Percentiles rank a stretch among this genome's conserved stretches.
phyloP scores from a whole-genome alignment of 331 rosid species.

The Erythrophleum ivorense region DNA sequence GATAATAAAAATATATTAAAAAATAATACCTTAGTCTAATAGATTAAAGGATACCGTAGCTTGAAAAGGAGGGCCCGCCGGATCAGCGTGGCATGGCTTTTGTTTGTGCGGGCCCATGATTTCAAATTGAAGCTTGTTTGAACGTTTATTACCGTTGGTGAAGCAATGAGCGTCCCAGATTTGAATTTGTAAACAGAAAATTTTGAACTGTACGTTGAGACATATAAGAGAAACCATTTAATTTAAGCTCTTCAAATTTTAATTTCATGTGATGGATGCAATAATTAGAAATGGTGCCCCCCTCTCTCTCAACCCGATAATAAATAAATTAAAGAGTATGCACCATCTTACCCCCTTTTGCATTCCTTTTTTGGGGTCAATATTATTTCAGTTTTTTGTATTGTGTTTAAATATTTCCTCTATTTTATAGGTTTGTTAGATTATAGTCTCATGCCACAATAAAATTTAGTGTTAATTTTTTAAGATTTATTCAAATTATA shows the following conservation, averaged over 20 bases:
- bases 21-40: too few relatives aligned
- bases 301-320: not conserved
- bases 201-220: slow-evolving; percentile 39
- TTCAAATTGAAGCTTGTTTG: slow-evolving; percentile 40
- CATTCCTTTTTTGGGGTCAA: too few relatives aligned
- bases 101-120: slow-evolving; percentile 37
- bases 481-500: too few relatives aligned
- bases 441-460: not conserved
- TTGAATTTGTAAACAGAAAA: slow-evolving; percentile 30
- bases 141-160: slow-evolving; percentile 48
- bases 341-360: too few relatives aligned
- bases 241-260: not conserved
- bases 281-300: not conserved
- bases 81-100: slow-evolving; percentile 20
- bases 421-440: too few relatives aligned
- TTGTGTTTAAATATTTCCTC: too few relatives aligned
- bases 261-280: not conserved
- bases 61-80: too few relatives aligned
- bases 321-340: not conserved
- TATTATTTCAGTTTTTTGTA: too few relatives aligned
- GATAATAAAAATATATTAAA: too few relatives aligned
- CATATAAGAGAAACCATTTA: not conserved
- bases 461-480: too few relatives aligned
- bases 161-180: slow-evolving; percentile 35
- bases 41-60: too few relatives aligned